Evolutionary conservation across 805 yeast genomes (phyloP).

Genomic region (Yamadazyma sp.): DNA sequence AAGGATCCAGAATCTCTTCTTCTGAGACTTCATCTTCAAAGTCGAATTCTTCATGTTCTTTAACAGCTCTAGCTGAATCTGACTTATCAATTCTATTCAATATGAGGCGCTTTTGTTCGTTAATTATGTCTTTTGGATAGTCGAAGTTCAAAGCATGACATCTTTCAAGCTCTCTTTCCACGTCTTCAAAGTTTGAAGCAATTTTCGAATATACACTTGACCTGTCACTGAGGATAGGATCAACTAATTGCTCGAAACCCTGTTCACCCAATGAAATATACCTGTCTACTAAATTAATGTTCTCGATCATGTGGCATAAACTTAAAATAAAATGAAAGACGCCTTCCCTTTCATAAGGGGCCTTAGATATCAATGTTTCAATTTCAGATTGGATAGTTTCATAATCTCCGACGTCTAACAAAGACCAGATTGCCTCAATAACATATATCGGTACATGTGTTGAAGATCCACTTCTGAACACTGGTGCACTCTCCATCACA

Average conservation of each 20-base stretch:
- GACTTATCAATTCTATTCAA: constrained; percentile 8
- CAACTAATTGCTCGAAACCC: constrained; percentile 8
- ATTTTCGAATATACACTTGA: constrained; percentile 13
- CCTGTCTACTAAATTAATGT: constrained; percentile 19
- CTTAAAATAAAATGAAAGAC: constrained; percentile 37
- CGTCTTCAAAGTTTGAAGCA: constrained; percentile 11
- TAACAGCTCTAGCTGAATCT: constrained; percentile 1
- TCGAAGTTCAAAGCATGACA: constrained; percentile 27
- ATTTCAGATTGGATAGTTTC: constrained; percentile 32
- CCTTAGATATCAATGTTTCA: constrained; percentile 38
- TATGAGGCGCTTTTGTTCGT: constrained; percentile 13
- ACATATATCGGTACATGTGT: constrained; percentile 43
- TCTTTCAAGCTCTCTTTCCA: constrained; percentile 18
- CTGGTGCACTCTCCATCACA: constrained; percentile 28
- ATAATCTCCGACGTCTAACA: constrained; percentile 36
- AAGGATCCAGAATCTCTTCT: constrained; percentile 4
- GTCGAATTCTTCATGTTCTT: too few species aligned
- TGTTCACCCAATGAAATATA: constrained; percentile 7
- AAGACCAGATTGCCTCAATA: constrained; percentile 43
- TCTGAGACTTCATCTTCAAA: constrained; percentile 3
- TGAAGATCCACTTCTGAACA: constrained; percentile 40
- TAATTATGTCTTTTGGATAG: constrained; percentile 23
- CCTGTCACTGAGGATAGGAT: constrained; percentile 5
- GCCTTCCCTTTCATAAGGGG: constrained; percentile 46
- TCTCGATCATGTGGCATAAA: constrained; percentile 28